Conservation (phyloP, 1,284 basidiomycete species). For the Austroboletus novae-zelandiae region DNA sequence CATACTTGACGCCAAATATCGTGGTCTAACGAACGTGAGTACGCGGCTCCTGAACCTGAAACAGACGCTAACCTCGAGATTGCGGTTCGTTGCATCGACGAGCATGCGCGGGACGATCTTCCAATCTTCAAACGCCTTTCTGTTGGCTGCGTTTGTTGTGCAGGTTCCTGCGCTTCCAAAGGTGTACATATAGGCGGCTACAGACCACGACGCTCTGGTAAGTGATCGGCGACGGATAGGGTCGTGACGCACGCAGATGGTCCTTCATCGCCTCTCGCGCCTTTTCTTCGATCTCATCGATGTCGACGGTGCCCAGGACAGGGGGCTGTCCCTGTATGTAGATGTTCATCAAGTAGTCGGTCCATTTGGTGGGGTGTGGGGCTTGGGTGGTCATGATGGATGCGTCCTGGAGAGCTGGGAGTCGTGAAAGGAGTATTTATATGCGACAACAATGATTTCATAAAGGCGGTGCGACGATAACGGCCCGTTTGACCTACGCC, state of each 20-base stretch:
- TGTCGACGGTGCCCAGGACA: conserved; percentile 39
- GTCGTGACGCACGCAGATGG: conserved; percentile 34
- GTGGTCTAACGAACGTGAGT: conserved; percentile 44
- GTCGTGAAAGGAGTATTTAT: too few species aligned
- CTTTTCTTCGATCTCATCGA: conserved; percentile 43
- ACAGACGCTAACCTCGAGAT: conserved; percentile 50
- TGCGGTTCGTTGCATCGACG: conserved; percentile 61
- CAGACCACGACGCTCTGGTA: background rate
- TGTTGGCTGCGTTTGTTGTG: conserved; percentile 57
- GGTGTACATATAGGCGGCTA: conserved; percentile 49
- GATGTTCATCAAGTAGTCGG: conserved; percentile 29
- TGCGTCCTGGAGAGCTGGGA: too few species aligned
- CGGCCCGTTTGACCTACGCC: too few species aligned
- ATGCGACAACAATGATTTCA: too few species aligned
- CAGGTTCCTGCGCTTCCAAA: conserved; percentile 59
- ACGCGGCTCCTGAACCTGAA: too few species aligned
- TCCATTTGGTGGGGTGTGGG: conserved; percentile 26
- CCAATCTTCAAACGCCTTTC: conserved; percentile 55
- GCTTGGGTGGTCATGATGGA: conserved; percentile 20
- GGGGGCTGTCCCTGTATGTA: conserved; percentile 37
- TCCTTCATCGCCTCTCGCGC: conserved; percentile 46
- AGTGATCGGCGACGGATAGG: background rate
- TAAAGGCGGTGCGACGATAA: too few species aligned
- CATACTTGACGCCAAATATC: conserved; percentile 65
- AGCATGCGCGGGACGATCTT: conserved; percentile 76